Evolutionary conservation across 768 basidiomycete species (phyloP), one percentile per base, ranked within the genome.

Genomic region (Suillus cothurnatus): DNA sequence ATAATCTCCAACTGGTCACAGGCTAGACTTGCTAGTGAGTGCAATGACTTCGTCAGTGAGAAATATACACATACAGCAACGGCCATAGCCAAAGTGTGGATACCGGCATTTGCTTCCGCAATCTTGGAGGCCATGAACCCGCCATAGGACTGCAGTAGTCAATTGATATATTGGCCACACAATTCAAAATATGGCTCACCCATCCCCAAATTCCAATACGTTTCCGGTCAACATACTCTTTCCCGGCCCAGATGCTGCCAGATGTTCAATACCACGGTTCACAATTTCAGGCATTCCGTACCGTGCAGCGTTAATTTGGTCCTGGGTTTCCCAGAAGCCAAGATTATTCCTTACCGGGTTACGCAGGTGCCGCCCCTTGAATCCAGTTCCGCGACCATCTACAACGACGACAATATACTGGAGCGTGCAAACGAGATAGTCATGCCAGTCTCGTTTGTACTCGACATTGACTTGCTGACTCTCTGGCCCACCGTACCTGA

Each of bases 191-290:
- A 11, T 58, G 15, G 79, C 91, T 74, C 67, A 95, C 94, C 97
- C 97, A 99, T 50, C 97, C 97, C 96, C 96, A 98, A 60, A 99
- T 91, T 0, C 97, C 97, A 56, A 99, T 92, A 53, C 95, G 82
- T 74, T 86, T 87, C 45, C 87, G 81, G 75, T 99, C 97, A 2
- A 99, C 91, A 73, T 98, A 99, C 19, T 85, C 82, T 76, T 92
- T 93, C 68, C 88, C 82, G 3, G 91, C 93, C 93, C 94, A 97
- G 56, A 89, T 79, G 63, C 93, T 93, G 65, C 15, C 57, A 53
- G 23, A 52, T 41, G 19, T 21, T 67, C 34, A 39, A 49, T 49
- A 62, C 23, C 12, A 8, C 47, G 61, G 28, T n/a, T 55, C 52
- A 61, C 55, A 50, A 41, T 65, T 67, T 55, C 65, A 53, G 39